phyloP scores from a whole-genome alignment of 2,329 filamentous ascomycete species.

The Colletotrichum phormii region DNA sequence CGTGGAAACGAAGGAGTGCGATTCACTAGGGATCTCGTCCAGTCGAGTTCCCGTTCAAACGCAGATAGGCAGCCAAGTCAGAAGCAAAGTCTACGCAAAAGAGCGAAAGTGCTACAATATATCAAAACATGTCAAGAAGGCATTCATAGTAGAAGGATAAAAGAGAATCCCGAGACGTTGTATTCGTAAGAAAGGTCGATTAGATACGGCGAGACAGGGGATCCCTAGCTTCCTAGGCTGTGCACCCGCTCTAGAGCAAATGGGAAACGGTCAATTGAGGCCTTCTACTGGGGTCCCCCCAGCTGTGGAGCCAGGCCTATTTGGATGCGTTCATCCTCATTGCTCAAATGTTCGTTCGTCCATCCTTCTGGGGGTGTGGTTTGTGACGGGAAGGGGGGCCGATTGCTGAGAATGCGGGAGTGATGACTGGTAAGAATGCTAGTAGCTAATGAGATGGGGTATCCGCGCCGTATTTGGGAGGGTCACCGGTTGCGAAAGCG shows the following conservation, averaged over 20 bases:
- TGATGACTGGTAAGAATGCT: neutral
- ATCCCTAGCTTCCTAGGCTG: neutral
- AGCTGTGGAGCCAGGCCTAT: constrained; percentile 8
- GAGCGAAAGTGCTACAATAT: neutral
- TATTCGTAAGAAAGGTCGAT: neutral
- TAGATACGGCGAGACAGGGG: neutral
- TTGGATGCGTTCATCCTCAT: constrained; percentile 11
- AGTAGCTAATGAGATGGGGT: too few species aligned
- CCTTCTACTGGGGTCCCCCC: neutral
- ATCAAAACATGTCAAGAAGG: neutral
- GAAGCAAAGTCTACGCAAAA: neutral
- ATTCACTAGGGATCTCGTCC: neutral
- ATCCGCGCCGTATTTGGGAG: neutral
- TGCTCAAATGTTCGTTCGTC: neutral
- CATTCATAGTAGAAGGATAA: neutral
- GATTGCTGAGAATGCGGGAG: neutral
- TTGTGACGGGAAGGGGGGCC: constrained; percentile 18
- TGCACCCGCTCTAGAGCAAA: neutral
- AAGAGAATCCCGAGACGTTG: neutral
- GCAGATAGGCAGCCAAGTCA: neutral
- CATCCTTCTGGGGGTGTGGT: neutral
- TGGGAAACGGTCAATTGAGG: neutral
- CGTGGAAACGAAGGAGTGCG: neutral
- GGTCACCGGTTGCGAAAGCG: constrained; percentile 17
- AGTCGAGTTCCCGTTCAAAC: neutral